These are phyloP conservation scores for Paulownia fortunei DNA, from an alignment of 257 asterid genomes.

Conservation along the genomic window DNA sequence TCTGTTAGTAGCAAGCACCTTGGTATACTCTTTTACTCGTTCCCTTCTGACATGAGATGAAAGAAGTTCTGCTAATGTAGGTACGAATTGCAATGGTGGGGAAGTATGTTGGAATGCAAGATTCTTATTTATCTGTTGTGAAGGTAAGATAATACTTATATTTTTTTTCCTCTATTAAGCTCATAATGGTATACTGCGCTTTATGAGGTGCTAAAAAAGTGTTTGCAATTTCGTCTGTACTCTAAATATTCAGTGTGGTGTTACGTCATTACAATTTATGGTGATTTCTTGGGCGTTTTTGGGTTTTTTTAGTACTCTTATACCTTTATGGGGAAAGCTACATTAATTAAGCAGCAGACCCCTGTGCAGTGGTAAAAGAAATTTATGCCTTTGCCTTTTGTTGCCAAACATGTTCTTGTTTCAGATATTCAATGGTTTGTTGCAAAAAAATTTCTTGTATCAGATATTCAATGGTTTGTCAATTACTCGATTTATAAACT, in stretches of 20 bases:
- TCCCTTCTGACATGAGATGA: constrained; percentile 16
- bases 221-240: background rate
- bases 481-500: background rate
- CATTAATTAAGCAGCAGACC: too few species aligned
- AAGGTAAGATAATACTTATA: constrained; percentile 55
- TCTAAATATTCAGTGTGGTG: background rate
- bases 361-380: background rate
- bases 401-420: background rate
- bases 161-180: constrained; percentile 21
- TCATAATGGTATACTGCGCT: background rate
- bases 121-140: constrained; percentile 95
- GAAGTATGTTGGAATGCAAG: constrained; percentile 92
- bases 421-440: background rate
- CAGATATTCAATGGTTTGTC: too few species aligned
- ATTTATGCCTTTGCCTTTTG: background rate
- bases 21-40: constrained; percentile 4
- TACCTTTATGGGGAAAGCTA: too few species aligned
- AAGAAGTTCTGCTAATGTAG: constrained; percentile 51
- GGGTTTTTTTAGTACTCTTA: background rate
- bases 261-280: background rate
- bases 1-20: constrained; percentile 58
- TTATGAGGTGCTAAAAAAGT: background rate
- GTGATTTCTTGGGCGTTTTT: constrained; percentile 2
- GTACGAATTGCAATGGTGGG: constrained; percentile 98
- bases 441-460: too few species aligned